These are phyloP conservation scores for Naganishia vishniacii DNA, from an alignment of 768 basidiomycete species.

Conservation along the genomic window DNA sequence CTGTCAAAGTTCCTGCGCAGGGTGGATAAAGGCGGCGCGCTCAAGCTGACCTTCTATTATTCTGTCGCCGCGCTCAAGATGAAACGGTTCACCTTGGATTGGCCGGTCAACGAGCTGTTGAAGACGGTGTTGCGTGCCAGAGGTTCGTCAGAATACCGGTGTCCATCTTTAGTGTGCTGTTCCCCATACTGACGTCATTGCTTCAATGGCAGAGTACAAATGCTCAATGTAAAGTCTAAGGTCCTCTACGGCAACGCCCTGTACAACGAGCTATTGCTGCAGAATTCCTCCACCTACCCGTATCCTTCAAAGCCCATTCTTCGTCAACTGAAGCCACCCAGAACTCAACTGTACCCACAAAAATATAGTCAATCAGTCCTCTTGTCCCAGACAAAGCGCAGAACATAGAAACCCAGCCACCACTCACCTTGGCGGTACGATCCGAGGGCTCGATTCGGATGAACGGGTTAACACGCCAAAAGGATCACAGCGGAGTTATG, in stretches of 20 bases:
- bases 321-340: neutral
- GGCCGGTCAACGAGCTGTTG: neutral
- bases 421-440: neutral
- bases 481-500: neutral
- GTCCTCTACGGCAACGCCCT: neutral
- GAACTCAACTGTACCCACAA: too few species aligned
- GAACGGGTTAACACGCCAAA: too few species aligned
- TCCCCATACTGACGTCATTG: too few species aligned
- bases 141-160: neutral
- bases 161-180: too few species aligned
- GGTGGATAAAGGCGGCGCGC: neutral
- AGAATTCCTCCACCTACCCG: neutral
- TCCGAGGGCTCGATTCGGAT: neutral
- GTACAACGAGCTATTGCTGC: neutral
- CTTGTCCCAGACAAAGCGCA: too few species aligned
- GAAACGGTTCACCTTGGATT: neutral
- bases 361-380: too few species aligned
- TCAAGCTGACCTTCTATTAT: neutral
- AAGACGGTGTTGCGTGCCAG: neutral
- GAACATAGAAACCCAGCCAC: too few species aligned
- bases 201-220: too few species aligned
- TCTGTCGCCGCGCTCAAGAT: neutral
- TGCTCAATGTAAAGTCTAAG: neutral
- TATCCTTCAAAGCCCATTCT: neutral
- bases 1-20: too few species aligned